Evolutionary conservation across 495 filamentous ascomycete species (phyloP).

Genomic region (Xylaria scruposa): DNA sequence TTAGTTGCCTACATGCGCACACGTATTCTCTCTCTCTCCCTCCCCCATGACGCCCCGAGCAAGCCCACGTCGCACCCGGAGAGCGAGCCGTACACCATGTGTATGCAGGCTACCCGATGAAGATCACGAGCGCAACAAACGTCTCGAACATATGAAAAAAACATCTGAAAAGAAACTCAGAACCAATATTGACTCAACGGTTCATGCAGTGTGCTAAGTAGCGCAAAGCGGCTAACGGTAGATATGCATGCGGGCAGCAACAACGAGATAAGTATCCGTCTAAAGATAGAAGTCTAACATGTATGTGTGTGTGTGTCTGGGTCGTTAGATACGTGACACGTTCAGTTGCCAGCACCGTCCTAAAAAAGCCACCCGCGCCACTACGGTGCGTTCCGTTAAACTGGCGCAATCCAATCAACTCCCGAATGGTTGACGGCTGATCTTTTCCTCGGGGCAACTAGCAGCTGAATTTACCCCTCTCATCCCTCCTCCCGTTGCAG

Average conservation of each 20-base stretch:
- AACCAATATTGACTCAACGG: not conserved
- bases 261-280: not conserved
- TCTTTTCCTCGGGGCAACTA: not conserved
- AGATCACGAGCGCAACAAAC: constrained; percentile 3
- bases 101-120: not conserved
- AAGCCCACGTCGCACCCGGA: constrained; percentile 19
- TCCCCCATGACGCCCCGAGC: not conserved
- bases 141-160: not conserved
- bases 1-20: not conserved
- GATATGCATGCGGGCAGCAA: not conserved
- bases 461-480: constrained; percentile 1
- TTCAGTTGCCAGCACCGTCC: not conserved
- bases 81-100: constrained; percentile 8
- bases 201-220: constrained; percentile 6
- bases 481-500: not conserved
- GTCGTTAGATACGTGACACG: not conserved
- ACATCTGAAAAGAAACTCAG: not conserved
- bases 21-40: not conserved
- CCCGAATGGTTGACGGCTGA: not conserved
- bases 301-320: not conserved
- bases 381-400: constrained; percentile 15
- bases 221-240: not conserved
- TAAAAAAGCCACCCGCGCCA: constrained; percentile 13
- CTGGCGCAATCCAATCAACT: not conserved
- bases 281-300: constrained; percentile 2